A percentile compares a stretch with the other conserved stretches of the same genome.
Evolutionary conservation across 2,329 filamentous ascomycete genomes (phyloP).

Genomic region (Penicillium polonicum): DNA sequence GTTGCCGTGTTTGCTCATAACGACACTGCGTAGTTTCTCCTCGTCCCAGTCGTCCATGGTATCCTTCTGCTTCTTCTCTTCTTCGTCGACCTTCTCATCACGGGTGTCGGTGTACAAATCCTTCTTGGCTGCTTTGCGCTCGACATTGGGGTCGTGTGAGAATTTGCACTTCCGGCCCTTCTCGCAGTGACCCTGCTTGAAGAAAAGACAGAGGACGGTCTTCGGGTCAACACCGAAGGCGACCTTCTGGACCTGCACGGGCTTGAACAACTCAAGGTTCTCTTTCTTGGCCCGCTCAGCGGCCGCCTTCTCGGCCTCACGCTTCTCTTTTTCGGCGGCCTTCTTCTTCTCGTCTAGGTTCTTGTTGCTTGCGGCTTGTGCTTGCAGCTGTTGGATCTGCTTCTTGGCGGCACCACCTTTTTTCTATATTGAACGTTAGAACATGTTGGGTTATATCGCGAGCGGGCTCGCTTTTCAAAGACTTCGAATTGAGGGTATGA

Average conservation of each 20-base stretch:
- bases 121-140: conserved; percentile 89
- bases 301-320: conserved; percentile 86
- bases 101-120: conserved; percentile 85
- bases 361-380: conserved; percentile 70
- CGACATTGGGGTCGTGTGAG: conserved; percentile 82
- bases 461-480: background rate
- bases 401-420: conserved; percentile 90
- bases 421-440: conserved; percentile 55
- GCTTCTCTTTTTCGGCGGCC: conserved; percentile 61
- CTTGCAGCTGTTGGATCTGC: conserved; percentile 79
- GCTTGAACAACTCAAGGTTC: conserved; percentile 78
- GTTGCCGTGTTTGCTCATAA: conserved; percentile 95
- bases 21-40: conserved; percentile 86
- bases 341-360: conserved; percentile 86
- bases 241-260: conserved; percentile 94
- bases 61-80: conserved; percentile 76
- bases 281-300: conserved; percentile 82
- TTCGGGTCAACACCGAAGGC: conserved; percentile 98
- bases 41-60: conserved; percentile 98
- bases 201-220: conserved; percentile 94
- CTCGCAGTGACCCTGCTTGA: conserved; percentile 94
- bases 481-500: conserved; percentile 9
- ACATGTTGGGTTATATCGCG: background rate
- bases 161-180: conserved; percentile 99
- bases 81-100: conserved; percentile 65